These are phyloP conservation scores for Neurospora sp. DNA, from an alignment of 2,329 filamentous ascomycete genomes.

Conservation along the genomic window DNA sequence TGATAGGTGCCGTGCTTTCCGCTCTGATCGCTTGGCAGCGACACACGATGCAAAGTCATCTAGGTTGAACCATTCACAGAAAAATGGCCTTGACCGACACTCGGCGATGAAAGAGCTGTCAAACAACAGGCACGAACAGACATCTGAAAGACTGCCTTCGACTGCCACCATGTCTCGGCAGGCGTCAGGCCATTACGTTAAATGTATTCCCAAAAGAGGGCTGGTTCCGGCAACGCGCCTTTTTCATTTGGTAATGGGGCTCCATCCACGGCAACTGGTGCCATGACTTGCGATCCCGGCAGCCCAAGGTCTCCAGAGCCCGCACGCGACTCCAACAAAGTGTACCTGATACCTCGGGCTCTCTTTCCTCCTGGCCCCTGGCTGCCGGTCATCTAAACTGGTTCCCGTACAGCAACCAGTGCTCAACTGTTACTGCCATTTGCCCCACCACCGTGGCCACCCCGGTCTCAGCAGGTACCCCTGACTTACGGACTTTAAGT, in stretches of 20 bases:
- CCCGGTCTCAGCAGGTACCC: not conserved
- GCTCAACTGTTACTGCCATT: not conserved
- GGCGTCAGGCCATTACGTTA: conserved; percentile 37
- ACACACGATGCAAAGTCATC: not conserved
- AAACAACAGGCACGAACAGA: not conserved
- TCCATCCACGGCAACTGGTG: conserved; percentile 16
- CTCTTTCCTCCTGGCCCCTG: not conserved
- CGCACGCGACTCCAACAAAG: not conserved
- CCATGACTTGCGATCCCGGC: conserved; percentile 5
- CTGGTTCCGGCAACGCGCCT: conserved; percentile 18
- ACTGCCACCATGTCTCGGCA: conserved; percentile 21
- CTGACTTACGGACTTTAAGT: not conserved
- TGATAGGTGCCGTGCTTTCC: not conserved
- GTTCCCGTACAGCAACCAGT: not conserved
- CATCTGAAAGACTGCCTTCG: not conserved
- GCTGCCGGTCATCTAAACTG: not conserved
- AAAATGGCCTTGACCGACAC: not conserved
- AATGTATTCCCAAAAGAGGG: conserved; percentile 28
- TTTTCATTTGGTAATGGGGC: conserved; percentile 41
- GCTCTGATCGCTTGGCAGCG: not conserved
- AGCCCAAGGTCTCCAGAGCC: conserved; percentile 8
- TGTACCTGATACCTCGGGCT: conserved; percentile 4
- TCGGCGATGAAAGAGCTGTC: not conserved
- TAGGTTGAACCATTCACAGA: not conserved
- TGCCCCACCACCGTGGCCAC: not conserved